Percentiles rank a stretch among this genome's conserved stretches.
Conservation (phyloP, 305 asterid species). For the Fraxinus nigra region DNA sequence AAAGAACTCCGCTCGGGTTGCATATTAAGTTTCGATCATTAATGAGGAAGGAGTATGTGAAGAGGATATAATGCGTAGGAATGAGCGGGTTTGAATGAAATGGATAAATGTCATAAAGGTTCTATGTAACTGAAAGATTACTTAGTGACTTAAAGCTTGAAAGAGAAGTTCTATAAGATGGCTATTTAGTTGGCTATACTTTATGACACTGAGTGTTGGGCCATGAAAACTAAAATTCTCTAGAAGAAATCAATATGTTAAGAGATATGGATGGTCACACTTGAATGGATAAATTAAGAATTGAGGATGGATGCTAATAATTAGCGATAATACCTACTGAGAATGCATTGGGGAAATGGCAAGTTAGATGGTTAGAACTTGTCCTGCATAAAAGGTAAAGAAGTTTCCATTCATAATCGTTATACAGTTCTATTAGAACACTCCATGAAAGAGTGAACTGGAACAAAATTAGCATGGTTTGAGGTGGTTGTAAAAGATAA, state of each 20-base stretch:
- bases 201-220: background rate
- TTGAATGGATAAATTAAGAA: background rate
- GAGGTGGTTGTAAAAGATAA: background rate
- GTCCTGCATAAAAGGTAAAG: background rate
- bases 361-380: background rate
- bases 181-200: background rate
- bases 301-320: background rate
- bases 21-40: background rate
- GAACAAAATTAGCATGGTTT: background rate
- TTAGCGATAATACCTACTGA: background rate
- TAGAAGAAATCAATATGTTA: background rate
- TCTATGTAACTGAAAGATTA: background rate
- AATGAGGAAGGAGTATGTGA: background rate
- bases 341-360: background rate
- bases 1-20: background rate
- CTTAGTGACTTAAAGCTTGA: background rate
- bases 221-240: background rate
- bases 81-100: background rate
- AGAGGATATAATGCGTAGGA: background rate
- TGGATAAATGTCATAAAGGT: background rate
- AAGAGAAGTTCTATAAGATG: background rate
- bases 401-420: background rate
- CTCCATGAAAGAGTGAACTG: background rate
- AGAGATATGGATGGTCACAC: background rate
- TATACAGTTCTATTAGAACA: background rate